Evolutionary conservation across 768 basidiomycete species (phyloP), one percentile per base, ranked within the genome.

Genomic region (Termitomyces titanicus): DNA sequence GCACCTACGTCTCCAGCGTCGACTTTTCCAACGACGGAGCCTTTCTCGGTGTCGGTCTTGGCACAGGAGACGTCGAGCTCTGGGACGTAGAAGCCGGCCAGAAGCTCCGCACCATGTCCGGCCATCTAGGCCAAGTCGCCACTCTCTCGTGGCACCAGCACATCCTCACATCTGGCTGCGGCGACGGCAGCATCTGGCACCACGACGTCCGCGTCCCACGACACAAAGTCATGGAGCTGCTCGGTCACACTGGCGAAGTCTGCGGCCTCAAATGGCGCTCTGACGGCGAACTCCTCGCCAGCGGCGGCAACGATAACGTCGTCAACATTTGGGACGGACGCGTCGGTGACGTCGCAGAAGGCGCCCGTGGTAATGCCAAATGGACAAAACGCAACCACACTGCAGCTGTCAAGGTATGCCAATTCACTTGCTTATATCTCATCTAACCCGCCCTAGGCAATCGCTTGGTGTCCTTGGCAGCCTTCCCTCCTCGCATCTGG

Each of bases 381-480:
- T 94, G 92, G 91, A 91, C 89, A 22, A 94, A 95, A 71, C 75
- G 88, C 44, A 94, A 92, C 67, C 94, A 96, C 67, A 91, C 89
- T 0, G 94, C 93, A 0, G 94, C 94, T 1, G 87, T 89, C 55
- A 89, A 89, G 77, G 85, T 79, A 55, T 20, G 62, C 53, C 31
- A n/a, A n/a, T 22, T 6, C 59, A 42, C 34, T n/a, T n/a, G 20
- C 10, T 5, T 33, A 44, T 43, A n/a, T 47, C 20, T 11, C 48
- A 13, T 31, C 53, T 43, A 17, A 56, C 45, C 51, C 35, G 10
- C 17, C 15, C 18, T 55, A 94, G 92, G 95, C 94, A 1, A 75
- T 99, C 52, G 93, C 94, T 1, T 99, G 97, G 94, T 96, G 93
- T 60, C 94, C 96, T 0, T 98, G 97, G 97, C 91, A 94, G 70